phyloP scores from a whole-genome alignment of 176 grass and related monocot genomes.

The Pontederia crassipes region DNA sequence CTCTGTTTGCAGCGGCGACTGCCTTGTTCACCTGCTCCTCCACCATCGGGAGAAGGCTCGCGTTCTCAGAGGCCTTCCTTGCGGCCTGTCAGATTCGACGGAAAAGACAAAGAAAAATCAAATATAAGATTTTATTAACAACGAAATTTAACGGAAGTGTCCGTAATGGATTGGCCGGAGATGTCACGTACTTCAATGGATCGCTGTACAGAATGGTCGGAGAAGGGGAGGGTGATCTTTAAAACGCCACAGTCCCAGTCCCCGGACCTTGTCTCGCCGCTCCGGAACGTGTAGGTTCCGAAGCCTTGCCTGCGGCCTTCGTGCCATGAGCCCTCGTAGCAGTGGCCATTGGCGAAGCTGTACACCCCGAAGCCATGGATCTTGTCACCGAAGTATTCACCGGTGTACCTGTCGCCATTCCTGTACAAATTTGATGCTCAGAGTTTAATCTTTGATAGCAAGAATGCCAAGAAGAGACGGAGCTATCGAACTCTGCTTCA shows the following conservation, averaged over 20 bases:
- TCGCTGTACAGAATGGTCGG: conserved; percentile 1
- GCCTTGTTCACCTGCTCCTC: conserved; percentile 10
- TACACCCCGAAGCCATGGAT: conserved; percentile 13
- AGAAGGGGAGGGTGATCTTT: not conserved
- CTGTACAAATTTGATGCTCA: not conserved
- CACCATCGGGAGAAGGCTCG: not conserved
- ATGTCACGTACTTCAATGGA: not conserved
- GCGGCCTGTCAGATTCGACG: not conserved
- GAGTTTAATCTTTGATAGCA: not conserved
- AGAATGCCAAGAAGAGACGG: not conserved
- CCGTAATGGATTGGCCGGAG: too few species aligned
- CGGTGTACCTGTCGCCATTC: conserved; percentile 7
- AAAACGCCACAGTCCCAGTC: conserved; percentile 15
- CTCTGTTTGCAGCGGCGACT: conserved; percentile 9
- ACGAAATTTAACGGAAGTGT: not conserved
- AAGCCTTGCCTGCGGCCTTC: conserved; percentile 12
- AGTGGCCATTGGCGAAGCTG: conserved; percentile 9
- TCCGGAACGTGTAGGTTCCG: conserved; percentile 7
- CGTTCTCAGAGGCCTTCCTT: conserved; percentile 6
- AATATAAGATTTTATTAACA: not conserved
- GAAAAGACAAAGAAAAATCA: not conserved
- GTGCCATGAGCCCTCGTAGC: conserved; percentile 18
- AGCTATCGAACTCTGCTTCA: not conserved
- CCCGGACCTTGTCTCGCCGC: conserved; percentile 3
- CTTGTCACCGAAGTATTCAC: conserved; percentile 8